Evolutionary conservation across 805 yeast genomes (phyloP), one percentile per base, ranked within the genome.

Genomic region (Candida piceae): DNA sequence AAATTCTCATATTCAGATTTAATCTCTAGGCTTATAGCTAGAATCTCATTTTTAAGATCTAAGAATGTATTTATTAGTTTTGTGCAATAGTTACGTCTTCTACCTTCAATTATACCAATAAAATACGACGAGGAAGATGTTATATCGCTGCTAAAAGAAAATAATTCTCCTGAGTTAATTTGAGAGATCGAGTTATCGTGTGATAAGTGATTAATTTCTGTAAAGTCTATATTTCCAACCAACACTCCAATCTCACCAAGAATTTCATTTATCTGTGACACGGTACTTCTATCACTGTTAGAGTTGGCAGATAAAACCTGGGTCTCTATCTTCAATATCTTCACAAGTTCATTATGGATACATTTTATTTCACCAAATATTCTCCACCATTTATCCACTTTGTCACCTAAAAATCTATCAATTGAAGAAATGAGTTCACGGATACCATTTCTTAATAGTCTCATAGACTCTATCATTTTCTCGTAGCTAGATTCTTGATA

Each of bases 1-100:
- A 81, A 45, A 2, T 56, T 47, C 48, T 83, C 90, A 55, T 83
- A 84, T n/a, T 62, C 69, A 17, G 46, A 42, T 36, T 69, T 74
- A 17, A 83, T 67, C 4, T 69, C 75, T 15, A 51, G 41, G 41
- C 70, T 74, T 31, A 80, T 45, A 9, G 54, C 61, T 41, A 66
- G 46, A 29, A 81, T 54, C 28, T 62, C 63, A 22, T 58, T 54
- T 32, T 70, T 65, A 16, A 66, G 57, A n/a, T 66, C 70, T 4
- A 66, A 52, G 33, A 66, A 53, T 20, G 67, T 68, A 4, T 57
- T 46, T 5, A 67, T 39, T 5, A 76, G 41, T 25, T 69, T 63
- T 16, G 63, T 61, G 39, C 70, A 71, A 47, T 74, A 72, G 34
- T 67, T 66, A 10, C 68, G 57, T 43, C 72, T 67, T 41, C 76